These are phyloP conservation scores for Monosporascus sp. DNA, from an alignment of 2,329 filamentous ascomycete species.

Conservation along the genomic window DNA sequence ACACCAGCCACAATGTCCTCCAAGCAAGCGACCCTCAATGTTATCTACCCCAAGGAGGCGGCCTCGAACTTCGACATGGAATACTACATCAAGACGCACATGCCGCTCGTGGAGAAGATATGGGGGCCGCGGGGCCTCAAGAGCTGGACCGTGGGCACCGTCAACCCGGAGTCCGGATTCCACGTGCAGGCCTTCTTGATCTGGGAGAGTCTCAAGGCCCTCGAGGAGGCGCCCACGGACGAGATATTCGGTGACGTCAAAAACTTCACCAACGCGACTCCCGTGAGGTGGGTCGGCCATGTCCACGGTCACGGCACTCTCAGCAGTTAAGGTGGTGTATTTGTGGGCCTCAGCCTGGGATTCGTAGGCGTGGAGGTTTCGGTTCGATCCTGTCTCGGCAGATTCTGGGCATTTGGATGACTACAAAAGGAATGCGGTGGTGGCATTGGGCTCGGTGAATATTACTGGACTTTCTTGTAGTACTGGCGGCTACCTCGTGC, in stretches of 20 bases:
- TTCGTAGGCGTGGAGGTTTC: too few species aligned
- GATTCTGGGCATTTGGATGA: too few species aligned
- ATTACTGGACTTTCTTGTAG: too few species aligned
- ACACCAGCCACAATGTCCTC: background rate
- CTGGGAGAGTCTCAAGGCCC: constrained; percentile 22
- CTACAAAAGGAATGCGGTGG: too few species aligned
- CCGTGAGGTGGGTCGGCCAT: constrained; percentile 11
- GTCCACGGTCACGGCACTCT: background rate
- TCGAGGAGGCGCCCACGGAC: constrained; percentile 13
- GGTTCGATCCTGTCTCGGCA: too few species aligned
- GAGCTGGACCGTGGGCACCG: constrained; percentile 26
- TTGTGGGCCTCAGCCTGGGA: background rate
- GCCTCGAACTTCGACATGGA: constrained; percentile 40
- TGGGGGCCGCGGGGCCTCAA: constrained; percentile 37
- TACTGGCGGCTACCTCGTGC: too few species aligned
- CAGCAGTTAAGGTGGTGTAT: background rate
- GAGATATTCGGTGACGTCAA: constrained; percentile 26
- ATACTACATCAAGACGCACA: constrained; percentile 43
- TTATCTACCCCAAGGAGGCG: constrained; percentile 33
- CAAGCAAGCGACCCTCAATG: constrained; percentile 15
- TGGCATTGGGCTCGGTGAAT: too few species aligned
- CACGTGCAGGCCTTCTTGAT: constrained; percentile 24
- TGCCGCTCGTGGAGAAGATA: constrained; percentile 35
- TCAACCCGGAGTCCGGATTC: constrained; percentile 17
- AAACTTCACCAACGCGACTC: constrained; percentile 24